phyloP scores from a whole-genome alignment of 106 monocot species.

The Vanilla planifolia region DNA sequence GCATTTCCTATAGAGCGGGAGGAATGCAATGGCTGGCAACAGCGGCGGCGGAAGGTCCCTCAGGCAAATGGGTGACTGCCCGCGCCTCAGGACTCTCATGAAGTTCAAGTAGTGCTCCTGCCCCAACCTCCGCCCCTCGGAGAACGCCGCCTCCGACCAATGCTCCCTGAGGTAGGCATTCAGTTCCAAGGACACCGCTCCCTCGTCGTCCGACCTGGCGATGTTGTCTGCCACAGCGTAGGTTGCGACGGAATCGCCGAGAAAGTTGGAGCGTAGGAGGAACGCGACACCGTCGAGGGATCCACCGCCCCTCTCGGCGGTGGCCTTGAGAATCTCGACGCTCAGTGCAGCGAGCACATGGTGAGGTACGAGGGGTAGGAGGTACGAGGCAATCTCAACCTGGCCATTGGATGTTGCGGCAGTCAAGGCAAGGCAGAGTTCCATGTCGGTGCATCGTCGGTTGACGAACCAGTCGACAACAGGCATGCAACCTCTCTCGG shows the following conservation, averaged over 20 bases:
- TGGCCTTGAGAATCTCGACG: constrained; percentile 77
- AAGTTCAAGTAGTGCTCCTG: constrained; percentile 69
- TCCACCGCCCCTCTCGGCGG: constrained; percentile 68
- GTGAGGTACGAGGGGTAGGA: constrained; percentile 74
- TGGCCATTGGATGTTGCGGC: constrained; percentile 80
- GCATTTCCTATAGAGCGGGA: constrained; percentile 81
- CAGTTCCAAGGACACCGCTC: constrained; percentile 37
- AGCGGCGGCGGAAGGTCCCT: constrained; percentile 59
- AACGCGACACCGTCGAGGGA: constrained; percentile 79
- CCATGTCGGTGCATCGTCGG: constrained; percentile 90
- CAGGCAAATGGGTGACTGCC: constrained; percentile 49
- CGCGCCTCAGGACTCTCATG: constrained; percentile 43
- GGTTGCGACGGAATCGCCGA: constrained; percentile 67
- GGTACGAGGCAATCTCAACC: constrained; percentile 46
- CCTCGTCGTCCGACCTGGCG: constrained; percentile 30
- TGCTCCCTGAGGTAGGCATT: constrained; percentile 62
- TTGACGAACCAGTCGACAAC: constrained; percentile 83
- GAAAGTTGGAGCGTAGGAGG: constrained; percentile 79
- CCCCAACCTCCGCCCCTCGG: constrained; percentile 37
- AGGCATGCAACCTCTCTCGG: constrained; percentile 68
- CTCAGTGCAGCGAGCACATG: constrained; percentile 70
- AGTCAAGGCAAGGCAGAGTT: constrained; percentile 88
- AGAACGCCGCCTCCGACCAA: constrained; percentile 81
- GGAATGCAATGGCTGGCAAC: constrained; percentile 53
- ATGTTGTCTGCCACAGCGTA: constrained; percentile 81